These are phyloP conservation scores for Suillus placidus DNA, from an alignment of 768 basidiomycete genomes.

Conservation along the genomic window DNA sequence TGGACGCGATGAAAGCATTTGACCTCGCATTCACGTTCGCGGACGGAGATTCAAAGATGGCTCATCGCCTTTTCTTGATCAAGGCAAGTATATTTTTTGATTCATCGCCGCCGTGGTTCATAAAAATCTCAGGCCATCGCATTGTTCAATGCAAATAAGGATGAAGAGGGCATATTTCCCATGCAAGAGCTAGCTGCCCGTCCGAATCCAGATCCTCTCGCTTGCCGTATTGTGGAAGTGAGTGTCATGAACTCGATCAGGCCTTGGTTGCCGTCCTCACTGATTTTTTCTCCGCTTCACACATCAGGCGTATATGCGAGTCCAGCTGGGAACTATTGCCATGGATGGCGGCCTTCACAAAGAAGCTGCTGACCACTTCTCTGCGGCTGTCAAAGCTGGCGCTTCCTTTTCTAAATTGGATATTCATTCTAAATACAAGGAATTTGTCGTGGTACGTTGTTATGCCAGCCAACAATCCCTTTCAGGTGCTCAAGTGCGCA, in stretches of 20 bases:
- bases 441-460: no score
- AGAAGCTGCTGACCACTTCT: background rate
- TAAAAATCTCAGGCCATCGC: no score
- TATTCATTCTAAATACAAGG: no score
- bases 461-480: no score
- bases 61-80: background rate
- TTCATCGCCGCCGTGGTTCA: background rate
- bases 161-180: no score
- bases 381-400: background rate
- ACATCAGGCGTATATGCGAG: background rate
- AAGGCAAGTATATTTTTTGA: background rate
- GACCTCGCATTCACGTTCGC: background rate
- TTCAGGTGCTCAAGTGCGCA: no score
- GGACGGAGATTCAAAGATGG: background rate
- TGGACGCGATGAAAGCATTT: background rate
- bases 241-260: background rate
- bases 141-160: no score
- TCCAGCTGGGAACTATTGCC: background rate
- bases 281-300: background rate
- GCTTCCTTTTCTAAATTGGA: background rate
- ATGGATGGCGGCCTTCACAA: background rate
- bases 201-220: background rate
- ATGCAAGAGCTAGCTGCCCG: background rate
- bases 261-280: background rate
- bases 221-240: background rate